Evolutionary conservation across 2,329 filamentous ascomycete species (phyloP).

Genomic region (Coniella vitis): DNA sequence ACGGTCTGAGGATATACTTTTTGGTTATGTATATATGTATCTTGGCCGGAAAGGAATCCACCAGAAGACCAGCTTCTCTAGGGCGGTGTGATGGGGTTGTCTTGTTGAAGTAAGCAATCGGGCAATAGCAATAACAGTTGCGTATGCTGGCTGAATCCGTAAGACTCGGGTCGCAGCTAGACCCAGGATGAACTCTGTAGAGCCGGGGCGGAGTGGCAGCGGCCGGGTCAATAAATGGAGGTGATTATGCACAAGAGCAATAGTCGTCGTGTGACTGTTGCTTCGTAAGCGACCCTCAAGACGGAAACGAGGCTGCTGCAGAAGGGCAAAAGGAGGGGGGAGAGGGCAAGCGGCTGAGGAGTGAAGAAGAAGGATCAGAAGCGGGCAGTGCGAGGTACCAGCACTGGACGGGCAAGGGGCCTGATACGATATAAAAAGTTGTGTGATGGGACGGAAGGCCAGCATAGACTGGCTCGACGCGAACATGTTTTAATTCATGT

Average conservation of each 20-base stretch:
- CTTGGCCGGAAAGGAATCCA: neutral
- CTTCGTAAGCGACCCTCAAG: neutral
- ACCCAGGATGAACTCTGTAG: neutral
- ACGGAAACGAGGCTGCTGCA: neutral
- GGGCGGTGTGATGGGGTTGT: conserved; percentile 12
- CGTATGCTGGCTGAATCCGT: neutral
- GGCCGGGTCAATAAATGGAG: neutral
- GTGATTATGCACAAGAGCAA: conserved; percentile 5
- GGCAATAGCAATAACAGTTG: too few species aligned
- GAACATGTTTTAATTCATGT: neutral
- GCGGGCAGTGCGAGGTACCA: too few species aligned
- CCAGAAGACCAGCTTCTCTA: conserved; percentile 18
- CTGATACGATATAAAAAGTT: too few species aligned
- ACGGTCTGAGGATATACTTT: too few species aligned
- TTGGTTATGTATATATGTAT: too few species aligned
- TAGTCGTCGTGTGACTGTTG: conserved; percentile 1
- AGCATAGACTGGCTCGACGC: neutral
- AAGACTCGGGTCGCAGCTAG: neutral
- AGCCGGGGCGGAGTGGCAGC: neutral
- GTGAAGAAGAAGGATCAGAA: neutral
- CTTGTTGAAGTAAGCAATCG: conserved; percentile 12
- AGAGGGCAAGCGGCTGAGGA: neutral
- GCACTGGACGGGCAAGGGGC: too few species aligned
- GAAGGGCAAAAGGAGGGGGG: neutral
- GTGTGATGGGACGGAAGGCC: too few species aligned